Conservation (phyloP, 805 yeast species). For the Teunomyces kruisii region DNA sequence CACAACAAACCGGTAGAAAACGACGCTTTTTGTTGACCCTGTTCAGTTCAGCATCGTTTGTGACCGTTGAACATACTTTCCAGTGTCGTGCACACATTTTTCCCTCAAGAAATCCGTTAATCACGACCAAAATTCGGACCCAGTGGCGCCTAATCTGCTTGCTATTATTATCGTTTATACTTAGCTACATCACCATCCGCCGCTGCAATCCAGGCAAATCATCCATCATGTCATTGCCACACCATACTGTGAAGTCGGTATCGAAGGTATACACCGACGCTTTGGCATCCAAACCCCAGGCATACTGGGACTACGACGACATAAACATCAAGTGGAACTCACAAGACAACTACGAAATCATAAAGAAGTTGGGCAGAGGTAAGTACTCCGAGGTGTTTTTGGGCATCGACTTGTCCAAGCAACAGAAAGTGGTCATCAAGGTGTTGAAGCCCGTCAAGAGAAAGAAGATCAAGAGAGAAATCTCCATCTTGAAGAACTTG, state of each 20-base stretch:
- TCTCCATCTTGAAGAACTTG: slow-evolving; percentile 81
- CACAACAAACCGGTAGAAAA: not conserved
- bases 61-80: not conserved
- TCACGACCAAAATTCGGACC: slow-evolving; percentile 4
- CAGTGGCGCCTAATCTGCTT: slow-evolving; percentile 1
- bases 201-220: slow-evolving; percentile 2
- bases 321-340: slow-evolving; percentile 79
- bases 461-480: slow-evolving; percentile 89
- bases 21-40: not conserved
- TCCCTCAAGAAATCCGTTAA: not conserved
- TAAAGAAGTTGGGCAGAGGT: slow-evolving; percentile 85
- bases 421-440: slow-evolving; percentile 76
- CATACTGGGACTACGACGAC: slow-evolving; percentile 79
- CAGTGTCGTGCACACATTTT: not conserved
- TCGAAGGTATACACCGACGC: slow-evolving; percentile 83
- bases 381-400: slow-evolving; percentile 92
- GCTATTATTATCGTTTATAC: slow-evolving; percentile 1
- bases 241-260: slow-evolving; percentile 45
- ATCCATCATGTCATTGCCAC: slow-evolving; percentile 12
- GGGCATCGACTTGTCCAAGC: slow-evolving; percentile 66
- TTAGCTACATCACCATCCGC: not conserved
- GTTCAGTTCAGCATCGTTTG: not conserved
- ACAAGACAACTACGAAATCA: slow-evolving; percentile 81
- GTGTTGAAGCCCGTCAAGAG: slow-evolving; percentile 91
- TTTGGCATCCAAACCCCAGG: slow-evolving; percentile 69